Evolutionary conservation across 805 yeast genomes (phyloP).

Genomic region (Metschnikowia lunata): DNA sequence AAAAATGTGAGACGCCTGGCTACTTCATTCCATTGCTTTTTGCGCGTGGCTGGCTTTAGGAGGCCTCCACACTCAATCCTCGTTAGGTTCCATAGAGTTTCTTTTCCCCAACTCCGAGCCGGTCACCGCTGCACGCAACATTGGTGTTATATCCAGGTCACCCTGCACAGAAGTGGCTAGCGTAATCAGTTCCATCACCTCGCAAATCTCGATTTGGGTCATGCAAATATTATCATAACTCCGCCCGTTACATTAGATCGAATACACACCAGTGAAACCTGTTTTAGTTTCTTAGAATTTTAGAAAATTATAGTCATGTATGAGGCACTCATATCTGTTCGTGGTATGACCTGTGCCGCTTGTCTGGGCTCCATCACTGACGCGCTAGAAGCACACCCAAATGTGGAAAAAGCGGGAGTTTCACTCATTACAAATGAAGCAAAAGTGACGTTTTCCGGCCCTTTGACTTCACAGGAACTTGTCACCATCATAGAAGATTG

Average conservation of each 20-base stretch:
- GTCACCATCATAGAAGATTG: constrained; percentile 12
- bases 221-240: too few relatives aligned
- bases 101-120: constrained; percentile 1
- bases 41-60: too few relatives aligned
- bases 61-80: too few relatives aligned
- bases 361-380: constrained; percentile 23
- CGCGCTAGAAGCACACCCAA: constrained; percentile 14
- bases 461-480: constrained; percentile 4
- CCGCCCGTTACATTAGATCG: too few relatives aligned
- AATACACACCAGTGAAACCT: too few relatives aligned
- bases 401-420: constrained; percentile 18
- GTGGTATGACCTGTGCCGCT: constrained; percentile 28
- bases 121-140: constrained; percentile 4
- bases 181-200: constrained; percentile 5
- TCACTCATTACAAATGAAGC: constrained; percentile 29
- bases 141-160: background rate
- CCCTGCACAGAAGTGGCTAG: background rate
- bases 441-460: constrained; percentile 12
- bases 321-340: constrained; percentile 10
- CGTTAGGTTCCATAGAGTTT: too few relatives aligned
- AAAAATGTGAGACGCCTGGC: too few relatives aligned
- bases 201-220: background rate
- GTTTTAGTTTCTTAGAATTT: too few relatives aligned
- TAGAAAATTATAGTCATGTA: constrained; percentile 1
- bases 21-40: too few relatives aligned